phyloP scores from a whole-genome alignment of 805 yeast genomes.

The Hanseniaspora guilliermondii region DNA sequence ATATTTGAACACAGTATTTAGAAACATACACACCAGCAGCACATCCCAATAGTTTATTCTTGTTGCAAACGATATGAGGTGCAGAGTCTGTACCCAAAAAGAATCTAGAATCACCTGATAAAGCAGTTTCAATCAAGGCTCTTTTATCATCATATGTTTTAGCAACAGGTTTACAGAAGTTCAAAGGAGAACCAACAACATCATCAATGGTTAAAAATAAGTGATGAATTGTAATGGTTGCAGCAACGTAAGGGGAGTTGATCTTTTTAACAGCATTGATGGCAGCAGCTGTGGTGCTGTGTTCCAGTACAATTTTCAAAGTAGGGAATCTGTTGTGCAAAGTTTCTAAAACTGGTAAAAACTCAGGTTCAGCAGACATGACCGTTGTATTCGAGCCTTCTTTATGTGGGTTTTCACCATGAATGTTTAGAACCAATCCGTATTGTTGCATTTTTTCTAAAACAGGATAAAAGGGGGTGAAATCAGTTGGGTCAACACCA shows the following conservation, averaged over 20 bases:
- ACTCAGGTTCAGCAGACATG: slow-evolving; percentile 84
- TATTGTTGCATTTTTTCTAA: slow-evolving; percentile 79
- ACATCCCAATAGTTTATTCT: slow-evolving; percentile 66
- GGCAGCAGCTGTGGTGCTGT: slow-evolving; percentile 87
- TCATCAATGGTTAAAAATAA: slow-evolving; percentile 75
- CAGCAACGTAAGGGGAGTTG: slow-evolving; percentile 58
- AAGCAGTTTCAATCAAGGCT: slow-evolving; percentile 77
- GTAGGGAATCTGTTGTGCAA: slow-evolving; percentile 75
- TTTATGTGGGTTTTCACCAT: slow-evolving; percentile 84
- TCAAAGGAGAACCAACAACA: slow-evolving; percentile 94
- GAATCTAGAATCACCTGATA: slow-evolving; percentile 81
- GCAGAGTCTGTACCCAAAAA: slow-evolving; percentile 98
- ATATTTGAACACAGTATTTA: slow-evolving; percentile 62
- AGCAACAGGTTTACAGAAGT: slow-evolving; percentile 96
- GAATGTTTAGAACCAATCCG: slow-evolving; percentile 69
- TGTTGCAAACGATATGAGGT: slow-evolving; percentile 79
- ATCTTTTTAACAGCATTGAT: slow-evolving; percentile 61
- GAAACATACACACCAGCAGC: slow-evolving; percentile 99
- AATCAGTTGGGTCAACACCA: slow-evolving; percentile 90
- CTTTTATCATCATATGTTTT: slow-evolving; percentile 74
- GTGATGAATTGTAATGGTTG: slow-evolving; percentile 93
- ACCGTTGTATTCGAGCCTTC: slow-evolving; percentile 60
- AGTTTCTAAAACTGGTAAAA: slow-evolving; percentile 74
- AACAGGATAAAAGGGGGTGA: slow-evolving; percentile 74
- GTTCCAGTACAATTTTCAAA: slow-evolving; percentile 78